phyloP scores from a whole-genome alignment of 345 rosid genomes.

The Orychophragmus violaceus region DNA sequence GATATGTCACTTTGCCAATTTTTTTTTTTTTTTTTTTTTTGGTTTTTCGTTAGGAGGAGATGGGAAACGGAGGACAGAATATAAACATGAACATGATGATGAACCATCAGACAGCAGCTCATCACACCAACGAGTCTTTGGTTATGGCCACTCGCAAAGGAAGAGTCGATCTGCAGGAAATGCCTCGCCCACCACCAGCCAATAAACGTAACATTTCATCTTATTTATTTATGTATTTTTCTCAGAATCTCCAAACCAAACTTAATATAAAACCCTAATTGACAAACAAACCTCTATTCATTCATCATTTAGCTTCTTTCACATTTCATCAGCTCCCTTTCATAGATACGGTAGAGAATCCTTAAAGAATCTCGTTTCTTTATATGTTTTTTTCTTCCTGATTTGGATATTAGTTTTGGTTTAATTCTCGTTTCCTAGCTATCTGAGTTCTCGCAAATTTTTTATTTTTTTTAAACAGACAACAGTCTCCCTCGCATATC shows the following conservation, averaged over 20 bases:
- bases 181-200: constrained; percentile 55
- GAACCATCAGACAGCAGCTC: constrained; percentile 38
- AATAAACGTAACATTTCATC: constrained; percentile 66
- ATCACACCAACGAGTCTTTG: constrained; percentile 40
- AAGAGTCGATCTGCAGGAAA: constrained; percentile 31
- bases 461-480: not conserved
- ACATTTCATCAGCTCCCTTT: not conserved
- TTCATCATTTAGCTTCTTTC: not conserved
- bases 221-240: not conserved
- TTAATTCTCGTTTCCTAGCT: not conserved
- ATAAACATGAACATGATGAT: constrained; percentile 50
- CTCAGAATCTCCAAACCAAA: not conserved
- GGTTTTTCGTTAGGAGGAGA: constrained; percentile 59
- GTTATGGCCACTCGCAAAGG: constrained; percentile 43
- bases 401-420: not conserved
- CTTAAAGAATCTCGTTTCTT: not conserved
- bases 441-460: not conserved
- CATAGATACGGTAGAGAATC: not conserved
- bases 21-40: not conserved
- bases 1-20: not conserved
- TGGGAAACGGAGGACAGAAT: constrained; percentile 51
- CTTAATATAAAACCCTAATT: constrained; percentile 5
- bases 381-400: not conserved
- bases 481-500: not conserved
- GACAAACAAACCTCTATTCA: not conserved